Conservation (phyloP, 2,329 filamentous ascomycete genomes). For the Mollisia scopiformis region DNA sequence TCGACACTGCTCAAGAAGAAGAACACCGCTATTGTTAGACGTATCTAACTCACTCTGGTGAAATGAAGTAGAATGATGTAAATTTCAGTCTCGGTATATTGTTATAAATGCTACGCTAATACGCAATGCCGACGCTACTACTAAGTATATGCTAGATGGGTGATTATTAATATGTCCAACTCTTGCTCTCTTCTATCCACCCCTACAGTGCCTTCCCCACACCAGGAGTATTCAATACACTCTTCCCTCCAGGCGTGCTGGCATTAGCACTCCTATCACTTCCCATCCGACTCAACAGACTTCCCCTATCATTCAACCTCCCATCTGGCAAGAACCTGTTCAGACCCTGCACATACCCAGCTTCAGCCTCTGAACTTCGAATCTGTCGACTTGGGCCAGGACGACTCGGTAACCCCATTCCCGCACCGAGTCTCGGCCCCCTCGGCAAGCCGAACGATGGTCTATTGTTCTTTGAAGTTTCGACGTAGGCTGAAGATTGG, state of each 20-base stretch:
- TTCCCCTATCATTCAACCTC: not conserved
- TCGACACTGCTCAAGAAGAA: too few species aligned
- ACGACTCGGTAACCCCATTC: not conserved
- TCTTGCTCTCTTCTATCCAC: not conserved
- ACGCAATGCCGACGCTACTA: not conserved
- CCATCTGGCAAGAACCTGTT: not conserved
- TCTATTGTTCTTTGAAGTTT: not conserved
- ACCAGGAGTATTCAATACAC: not conserved
- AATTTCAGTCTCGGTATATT: not conserved
- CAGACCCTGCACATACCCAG: not conserved
- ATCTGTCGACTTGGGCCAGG: not conserved
- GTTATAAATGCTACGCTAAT: constrained; percentile 1
- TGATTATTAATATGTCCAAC: not conserved
- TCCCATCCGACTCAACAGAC: not conserved
- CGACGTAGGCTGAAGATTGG: not conserved
- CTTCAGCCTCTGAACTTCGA: not conserved
- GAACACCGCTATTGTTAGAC: not conserved
- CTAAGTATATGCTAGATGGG: not conserved
- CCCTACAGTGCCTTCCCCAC: not conserved
- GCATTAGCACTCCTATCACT: not conserved
- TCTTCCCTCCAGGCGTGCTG: not conserved
- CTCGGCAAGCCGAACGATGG: not conserved
- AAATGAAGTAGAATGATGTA: not conserved
- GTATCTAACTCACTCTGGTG: not conserved
- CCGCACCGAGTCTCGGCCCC: not conserved